These are phyloP conservation scores for Pseudogymnoascus sp. DNA, from an alignment of 2,329 filamentous ascomycete genomes.

Conservation along the genomic window DNA sequence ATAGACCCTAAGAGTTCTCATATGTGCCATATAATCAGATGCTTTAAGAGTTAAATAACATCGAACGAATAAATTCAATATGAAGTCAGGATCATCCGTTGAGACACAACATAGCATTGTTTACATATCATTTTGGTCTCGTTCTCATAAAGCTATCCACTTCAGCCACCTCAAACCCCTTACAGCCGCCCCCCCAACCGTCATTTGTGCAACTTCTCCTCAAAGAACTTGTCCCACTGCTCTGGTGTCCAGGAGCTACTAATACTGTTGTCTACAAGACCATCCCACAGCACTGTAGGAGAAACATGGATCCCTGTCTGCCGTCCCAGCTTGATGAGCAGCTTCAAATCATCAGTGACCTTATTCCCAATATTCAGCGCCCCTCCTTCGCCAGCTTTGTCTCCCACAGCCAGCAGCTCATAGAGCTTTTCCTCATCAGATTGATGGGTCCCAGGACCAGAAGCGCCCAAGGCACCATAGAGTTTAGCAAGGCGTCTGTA, in stretches of 20 bases:
- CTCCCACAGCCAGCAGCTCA: conserved; percentile 58
- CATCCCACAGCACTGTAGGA: conserved; percentile 83
- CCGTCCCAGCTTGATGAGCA: conserved; percentile 71
- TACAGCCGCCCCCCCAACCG: not conserved
- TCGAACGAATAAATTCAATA: not conserved
- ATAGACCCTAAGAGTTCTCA: too few relatives aligned
- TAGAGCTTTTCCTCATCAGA: conserved; percentile 65
- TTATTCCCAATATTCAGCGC: conserved; percentile 70
- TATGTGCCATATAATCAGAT: not conserved
- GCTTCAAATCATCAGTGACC: conserved; percentile 78
- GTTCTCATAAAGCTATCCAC: not conserved
- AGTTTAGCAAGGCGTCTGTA: conserved; percentile 72
- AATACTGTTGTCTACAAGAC: conserved; percentile 71
- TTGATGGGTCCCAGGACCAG: not conserved
- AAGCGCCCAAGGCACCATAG: conserved; percentile 50
- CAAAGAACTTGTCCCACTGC: conserved; percentile 81
- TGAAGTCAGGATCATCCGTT: not conserved
- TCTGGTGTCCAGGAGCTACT: conserved; percentile 69
- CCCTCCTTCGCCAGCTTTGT: conserved; percentile 59
- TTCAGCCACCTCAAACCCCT: not conserved
- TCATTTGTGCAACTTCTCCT: conserved; percentile 40
- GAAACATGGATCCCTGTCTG: conserved; percentile 81
- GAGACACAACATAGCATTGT: not conserved
- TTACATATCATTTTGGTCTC: not conserved
- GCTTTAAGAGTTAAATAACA: not conserved